Base-by-base conservation (phyloP, 2,329 filamentous ascomycete species). In the Hypoxylon sp. region DNA sequence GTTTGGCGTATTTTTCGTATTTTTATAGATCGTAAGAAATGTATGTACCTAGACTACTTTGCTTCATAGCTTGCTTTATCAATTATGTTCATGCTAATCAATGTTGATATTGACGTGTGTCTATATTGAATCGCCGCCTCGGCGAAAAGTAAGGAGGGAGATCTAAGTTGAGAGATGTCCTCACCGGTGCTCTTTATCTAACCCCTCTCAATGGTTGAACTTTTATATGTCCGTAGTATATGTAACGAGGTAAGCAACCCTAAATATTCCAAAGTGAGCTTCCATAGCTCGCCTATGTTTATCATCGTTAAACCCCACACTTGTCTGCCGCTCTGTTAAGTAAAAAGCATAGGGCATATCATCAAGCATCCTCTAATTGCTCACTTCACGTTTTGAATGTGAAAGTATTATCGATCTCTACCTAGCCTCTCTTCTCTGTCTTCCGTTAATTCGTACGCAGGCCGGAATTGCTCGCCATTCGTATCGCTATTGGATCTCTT, bases 381-480 rank as follows among this genome's bases (percentile, higher is more conserved):
- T 9, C 13, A 2, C 7, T 32, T 13, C 32, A 11, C 2, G 7
- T 21, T 23, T 14, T 30, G 41, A 41, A n/a, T 17, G 10, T 28
- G 5, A 10, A 28, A 7, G 13, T 19, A 28, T 38, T 77, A 85
- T 76, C 79, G 85, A 79, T 92, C 89, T 67, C 93, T 86, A 0
- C 93, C 93, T 59, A 96, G 80, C 59, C 93, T 87, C 82, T 97
- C 93, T 75, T 93, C 91, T 41, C 90, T 83, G 77, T 97, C 93
- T 66, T 90, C 87, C 56, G 86, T 84, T 72, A 96, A 80, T 77
- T 93, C 91, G 77, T 94, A 94, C 0, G 93, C 93, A 0, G 93
- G 93, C 55, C 87, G 82, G 76, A 91, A 95, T 5, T 63, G 41
- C 9, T 49, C 60, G 0, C 72, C 78, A 1, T 63, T 75, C 57